Evolutionary conservation across 2,329 filamentous ascomycete genomes (phyloP).

Genomic region (Cadophora sp.): DNA sequence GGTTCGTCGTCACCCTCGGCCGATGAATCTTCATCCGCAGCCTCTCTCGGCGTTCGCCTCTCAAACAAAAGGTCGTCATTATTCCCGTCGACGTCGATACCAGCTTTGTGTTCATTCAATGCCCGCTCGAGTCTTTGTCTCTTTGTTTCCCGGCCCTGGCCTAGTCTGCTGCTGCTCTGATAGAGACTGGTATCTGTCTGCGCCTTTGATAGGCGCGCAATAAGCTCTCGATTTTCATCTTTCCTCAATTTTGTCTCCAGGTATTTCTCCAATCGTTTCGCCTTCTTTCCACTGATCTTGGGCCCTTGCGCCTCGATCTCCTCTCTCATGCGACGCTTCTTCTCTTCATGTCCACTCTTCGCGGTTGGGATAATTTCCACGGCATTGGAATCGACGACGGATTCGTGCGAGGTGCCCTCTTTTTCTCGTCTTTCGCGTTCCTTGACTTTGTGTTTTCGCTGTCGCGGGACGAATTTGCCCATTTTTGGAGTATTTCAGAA

Average conservation of each 20-base stretch:
- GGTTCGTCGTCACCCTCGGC: constrained; percentile 33
- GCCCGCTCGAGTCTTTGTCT: constrained; percentile 70
- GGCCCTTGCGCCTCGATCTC: constrained; percentile 57
- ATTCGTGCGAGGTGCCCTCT: constrained; percentile 46
- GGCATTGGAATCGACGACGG: constrained; percentile 59
- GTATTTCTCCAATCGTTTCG: constrained; percentile 71
- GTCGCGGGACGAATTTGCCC: constrained; percentile 63
- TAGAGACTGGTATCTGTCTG: constrained; percentile 85
- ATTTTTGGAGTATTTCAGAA: constrained; percentile 16
- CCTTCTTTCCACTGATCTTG: constrained; percentile 69
- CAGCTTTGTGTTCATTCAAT: constrained; percentile 68
- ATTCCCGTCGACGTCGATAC: constrained; percentile 52
- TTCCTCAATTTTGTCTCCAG: constrained; percentile 92
- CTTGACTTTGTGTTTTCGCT: constrained; percentile 72
- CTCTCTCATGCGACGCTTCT: constrained; percentile 61
- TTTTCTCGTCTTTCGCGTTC: constrained; percentile 63
- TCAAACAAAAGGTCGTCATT: constrained; percentile 61
- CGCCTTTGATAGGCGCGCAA: constrained; percentile 80
- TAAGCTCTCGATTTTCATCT: constrained; percentile 85
- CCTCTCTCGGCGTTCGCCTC: constrained; percentile 43
- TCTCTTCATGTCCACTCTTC: constrained; percentile 56
- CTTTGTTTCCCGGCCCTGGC: constrained; percentile 74
- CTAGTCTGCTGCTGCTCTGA: constrained; percentile 78
- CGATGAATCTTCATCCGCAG: constrained; percentile 44
- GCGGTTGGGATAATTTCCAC: constrained; percentile 56